Percentiles rank a stretch among this genome's conserved stretches.
Evolutionary conservation across 495 filamentous ascomycete genomes (phyloP).

Genomic region (Clavariopsis aquatica): DNA sequence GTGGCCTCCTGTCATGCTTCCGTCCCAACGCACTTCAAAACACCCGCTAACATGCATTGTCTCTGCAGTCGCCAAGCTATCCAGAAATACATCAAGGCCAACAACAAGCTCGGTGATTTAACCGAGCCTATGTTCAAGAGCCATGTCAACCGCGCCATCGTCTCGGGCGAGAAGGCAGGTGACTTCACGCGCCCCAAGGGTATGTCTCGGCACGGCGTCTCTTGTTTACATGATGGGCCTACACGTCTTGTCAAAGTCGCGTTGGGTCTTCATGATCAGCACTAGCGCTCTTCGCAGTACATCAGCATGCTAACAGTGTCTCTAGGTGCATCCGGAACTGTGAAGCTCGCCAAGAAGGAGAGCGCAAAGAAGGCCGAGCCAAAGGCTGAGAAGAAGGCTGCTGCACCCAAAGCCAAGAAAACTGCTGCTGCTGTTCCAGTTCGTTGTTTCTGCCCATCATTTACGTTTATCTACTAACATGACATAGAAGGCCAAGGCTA

Average conservation of each 20-base stretch:
- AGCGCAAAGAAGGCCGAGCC: slow-evolving; percentile 51
- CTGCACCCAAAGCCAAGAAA: slow-evolving; percentile 47
- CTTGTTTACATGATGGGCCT: slow-evolving; percentile 17
- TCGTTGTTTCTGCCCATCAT: neutral
- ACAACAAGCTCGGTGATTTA: slow-evolving; percentile 80
- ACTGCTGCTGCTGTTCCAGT: slow-evolving; percentile 62
- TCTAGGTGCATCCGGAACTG: slow-evolving; percentile 82
- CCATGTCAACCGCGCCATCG: slow-evolving; percentile 91
- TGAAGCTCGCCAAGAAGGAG: slow-evolving; percentile 94
- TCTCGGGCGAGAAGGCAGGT: slow-evolving; percentile 83
- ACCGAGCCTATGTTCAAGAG: slow-evolving; percentile 76
- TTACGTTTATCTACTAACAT: slow-evolving; percentile 4
- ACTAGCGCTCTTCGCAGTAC: neutral
- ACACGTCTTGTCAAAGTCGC: slow-evolving; percentile 12
- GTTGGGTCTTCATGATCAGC: slow-evolving; percentile 4
- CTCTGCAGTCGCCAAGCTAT: slow-evolving; percentile 79
- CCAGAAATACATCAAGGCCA: slow-evolving; percentile 96
- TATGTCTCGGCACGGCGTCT: slow-evolving; percentile 44
- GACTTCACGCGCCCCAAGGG: slow-evolving; percentile 94
- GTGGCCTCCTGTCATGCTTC: slow-evolving; percentile 33
- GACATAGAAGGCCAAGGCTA: slow-evolving; percentile 29
- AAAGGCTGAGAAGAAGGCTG: slow-evolving; percentile 49
- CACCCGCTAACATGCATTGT: slow-evolving; percentile 46
- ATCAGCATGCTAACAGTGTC: slow-evolving; percentile 49
- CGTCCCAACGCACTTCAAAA: slow-evolving; percentile 28